Conservation (phyloP, 2,329 filamentous ascomycete genomes). For the Ophiosphaerella narmari region DNA sequence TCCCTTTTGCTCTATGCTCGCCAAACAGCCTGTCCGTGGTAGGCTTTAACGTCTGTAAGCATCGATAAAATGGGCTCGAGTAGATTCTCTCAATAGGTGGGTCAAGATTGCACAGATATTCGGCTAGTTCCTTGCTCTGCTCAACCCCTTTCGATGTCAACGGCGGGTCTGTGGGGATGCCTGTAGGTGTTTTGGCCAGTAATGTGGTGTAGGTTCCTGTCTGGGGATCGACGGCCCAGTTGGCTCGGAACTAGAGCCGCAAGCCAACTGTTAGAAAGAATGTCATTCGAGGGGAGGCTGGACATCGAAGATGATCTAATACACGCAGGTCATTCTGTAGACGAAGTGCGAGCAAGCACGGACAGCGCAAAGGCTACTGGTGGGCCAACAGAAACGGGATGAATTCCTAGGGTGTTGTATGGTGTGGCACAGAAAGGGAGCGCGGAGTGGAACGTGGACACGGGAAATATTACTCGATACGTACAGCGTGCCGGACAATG, state of each 20-base stretch:
- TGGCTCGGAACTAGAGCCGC: constrained; percentile 72
- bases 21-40: constrained; percentile 41
- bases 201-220: constrained; percentile 77
- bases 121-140: constrained; percentile 78
- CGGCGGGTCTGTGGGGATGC: constrained; percentile 84
- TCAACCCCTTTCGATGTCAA: constrained; percentile 84
- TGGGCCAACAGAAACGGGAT: constrained; percentile 9
- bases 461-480: constrained; percentile 33
- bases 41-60: constrained; percentile 47
- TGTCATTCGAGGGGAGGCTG: constrained; percentile 16
- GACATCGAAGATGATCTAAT: constrained; percentile 11
- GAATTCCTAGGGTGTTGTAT: constrained; percentile 9
- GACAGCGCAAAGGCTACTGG: constrained; percentile 5
- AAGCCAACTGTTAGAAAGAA: constrained; percentile 22
- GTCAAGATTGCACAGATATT: constrained; percentile 63
- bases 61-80: constrained; percentile 52
- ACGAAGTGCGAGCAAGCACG: constrained; percentile 12
- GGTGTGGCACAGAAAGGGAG: constrained; percentile 3
- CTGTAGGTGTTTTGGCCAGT: constrained; percentile 73
- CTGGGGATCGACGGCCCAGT: constrained; percentile 81
- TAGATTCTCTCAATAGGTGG: constrained; percentile 79
- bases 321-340: constrained; percentile 6
- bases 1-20: constrained; percentile 39
- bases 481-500: constrained; percentile 56
- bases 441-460: constrained; percentile 9